Base-by-base conservation (phyloP, 331 rosid species). In the Malus hybrid region DNA sequence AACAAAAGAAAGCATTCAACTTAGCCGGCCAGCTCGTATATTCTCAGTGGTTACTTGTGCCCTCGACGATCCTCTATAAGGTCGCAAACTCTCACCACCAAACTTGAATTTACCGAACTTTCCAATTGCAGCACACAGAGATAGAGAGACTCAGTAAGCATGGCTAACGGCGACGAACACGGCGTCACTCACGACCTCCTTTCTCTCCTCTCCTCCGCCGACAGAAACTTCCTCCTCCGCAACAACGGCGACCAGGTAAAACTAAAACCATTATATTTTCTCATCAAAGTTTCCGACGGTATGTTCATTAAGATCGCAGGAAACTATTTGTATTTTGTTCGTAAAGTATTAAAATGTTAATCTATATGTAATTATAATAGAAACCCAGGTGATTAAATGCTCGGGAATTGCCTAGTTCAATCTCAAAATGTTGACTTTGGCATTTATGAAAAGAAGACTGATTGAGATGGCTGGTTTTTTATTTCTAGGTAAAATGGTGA, bases 201-300 rank as follows among this genome's bases (percentile, higher is more conserved):
- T 10, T 46, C 85, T 10, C 73, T 86, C 24, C 80, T 86, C 39
- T 64, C 82, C 29, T 86, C 87, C 28, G 73, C 22, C 8, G 70
- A 20, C 52, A 70, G 80, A 71, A 77, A 78, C 71, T 81, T 46
- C 76, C 85, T 86, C 16, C 50, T 78, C 73, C 78, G 78, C 80
- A 86, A 82, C 78, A 87, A 80, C 63, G 87, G 88, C 19, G 84
- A 84, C 34, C 75, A 84, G 88, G 90, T 87, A 61, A 39, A 6
- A 6, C 24, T 16, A 16, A 30, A 5, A 29, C n/a, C 32, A 13
- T 10, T 9, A 65, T 65, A 11, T 6, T 20, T 39, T 66, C 52
- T 20, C 6, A 34, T 39, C 48, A 20, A 36, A 36, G 71, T 70
- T 74, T 42, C 68, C 32, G 4, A 0, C 29, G 22, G 57, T 6